Percentiles rank a stretch among this genome's conserved stretches.
phyloP scores from a whole-genome alignment of 1,139 yeast genomes.

The Martiniozyma asiatica region DNA sequence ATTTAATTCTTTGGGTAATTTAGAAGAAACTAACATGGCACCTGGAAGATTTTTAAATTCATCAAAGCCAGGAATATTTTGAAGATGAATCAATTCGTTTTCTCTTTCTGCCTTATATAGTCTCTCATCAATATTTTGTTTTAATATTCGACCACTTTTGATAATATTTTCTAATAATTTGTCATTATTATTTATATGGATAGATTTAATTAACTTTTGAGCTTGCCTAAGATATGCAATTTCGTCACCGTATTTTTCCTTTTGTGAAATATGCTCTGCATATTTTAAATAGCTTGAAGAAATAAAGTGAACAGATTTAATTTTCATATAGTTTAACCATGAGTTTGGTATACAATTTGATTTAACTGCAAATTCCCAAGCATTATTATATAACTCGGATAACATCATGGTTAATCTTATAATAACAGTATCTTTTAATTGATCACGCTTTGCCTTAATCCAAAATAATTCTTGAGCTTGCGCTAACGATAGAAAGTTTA shows the following conservation, averaged over 20 bases:
- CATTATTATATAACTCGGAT: conserved; percentile 40
- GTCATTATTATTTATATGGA: conserved; percentile 5
- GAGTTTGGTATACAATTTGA: conserved; percentile 44
- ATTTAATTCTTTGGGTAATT: conserved; percentile 28
- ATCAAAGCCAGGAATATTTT: conserved; percentile 40
- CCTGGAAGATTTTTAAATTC: conserved; percentile 35
- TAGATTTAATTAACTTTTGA: conserved; percentile 39
- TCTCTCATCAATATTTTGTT: conserved; percentile 29
- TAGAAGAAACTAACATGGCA: conserved; percentile 46
- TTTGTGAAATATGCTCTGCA: conserved; percentile 37
- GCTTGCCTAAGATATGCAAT: conserved; percentile 38
- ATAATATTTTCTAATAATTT: too few relatives aligned
- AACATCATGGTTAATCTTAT: conserved; percentile 57
- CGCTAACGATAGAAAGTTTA: conserved; percentile 48
- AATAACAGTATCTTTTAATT: conserved; percentile 47
- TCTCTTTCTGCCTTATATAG: conserved; percentile 59
- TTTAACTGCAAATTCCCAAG: conserved; percentile 33
- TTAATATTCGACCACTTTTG: too few relatives aligned
- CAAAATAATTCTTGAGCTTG: conserved; percentile 86
- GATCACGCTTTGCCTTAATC: conserved; percentile 55
- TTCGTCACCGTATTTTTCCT: conserved; percentile 56
- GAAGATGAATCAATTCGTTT: conserved; percentile 67
- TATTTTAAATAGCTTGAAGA: conserved; percentile 62
- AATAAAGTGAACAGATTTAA: conserved; percentile 51
- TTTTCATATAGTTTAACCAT: conserved; percentile 50